A percentile compares a stretch with the other conserved stretches of the same genome.
phyloP scores from a whole-genome alignment of 352 stramenopile genomes.

The Poterioochromonas sp. region DNA sequence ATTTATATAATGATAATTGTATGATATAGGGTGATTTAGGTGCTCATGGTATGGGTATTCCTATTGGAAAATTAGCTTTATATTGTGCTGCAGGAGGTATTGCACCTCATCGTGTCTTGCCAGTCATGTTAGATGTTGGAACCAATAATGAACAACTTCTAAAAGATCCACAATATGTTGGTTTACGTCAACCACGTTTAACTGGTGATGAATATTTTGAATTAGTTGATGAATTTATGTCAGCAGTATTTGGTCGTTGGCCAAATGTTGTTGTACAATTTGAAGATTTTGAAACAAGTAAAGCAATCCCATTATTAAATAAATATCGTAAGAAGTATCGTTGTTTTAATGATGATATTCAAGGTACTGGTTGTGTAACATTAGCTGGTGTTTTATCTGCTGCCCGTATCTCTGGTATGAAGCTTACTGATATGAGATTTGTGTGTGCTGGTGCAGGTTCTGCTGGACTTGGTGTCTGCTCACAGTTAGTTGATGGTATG shows the following conservation, averaged over 20 bases:
- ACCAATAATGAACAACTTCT: slow-evolving; percentile 78
- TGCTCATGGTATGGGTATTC: slow-evolving; percentile 86
- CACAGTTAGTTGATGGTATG: slow-evolving; percentile 38
- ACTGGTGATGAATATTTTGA: slow-evolving; percentile 71
- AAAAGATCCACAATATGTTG: slow-evolving; percentile 81
- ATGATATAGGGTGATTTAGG: slow-evolving; percentile 63
- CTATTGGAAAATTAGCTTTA: slow-evolving; percentile 80
- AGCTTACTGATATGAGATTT: slow-evolving; percentile 66
- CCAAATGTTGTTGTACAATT: slow-evolving; percentile 65
- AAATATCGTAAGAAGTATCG: slow-evolving; percentile 73
- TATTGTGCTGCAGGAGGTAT: slow-evolving; percentile 84
- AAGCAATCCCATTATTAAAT: slow-evolving; percentile 66
- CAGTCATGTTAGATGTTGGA: slow-evolving; percentile 80
- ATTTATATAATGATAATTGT: too few species aligned
- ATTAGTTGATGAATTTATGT: slow-evolving; percentile 69
- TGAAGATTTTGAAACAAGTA: slow-evolving; percentile 50
- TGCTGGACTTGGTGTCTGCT: slow-evolving; percentile 65
- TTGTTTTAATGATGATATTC: slow-evolving; percentile 85
- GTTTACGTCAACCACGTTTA: slow-evolving; percentile 67
- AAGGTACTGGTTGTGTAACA: slow-evolving; percentile 80
- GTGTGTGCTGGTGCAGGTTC: slow-evolving; percentile 73
- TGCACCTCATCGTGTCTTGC: slow-evolving; percentile 68
- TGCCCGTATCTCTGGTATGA: slow-evolving; percentile 55
- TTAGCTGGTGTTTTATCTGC: slow-evolving; percentile 64
- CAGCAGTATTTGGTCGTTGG: slow-evolving; percentile 38